Evolutionary conservation across 164 flowering plant species (phyloP).

Genomic region (Vitis labrusca): DNA sequence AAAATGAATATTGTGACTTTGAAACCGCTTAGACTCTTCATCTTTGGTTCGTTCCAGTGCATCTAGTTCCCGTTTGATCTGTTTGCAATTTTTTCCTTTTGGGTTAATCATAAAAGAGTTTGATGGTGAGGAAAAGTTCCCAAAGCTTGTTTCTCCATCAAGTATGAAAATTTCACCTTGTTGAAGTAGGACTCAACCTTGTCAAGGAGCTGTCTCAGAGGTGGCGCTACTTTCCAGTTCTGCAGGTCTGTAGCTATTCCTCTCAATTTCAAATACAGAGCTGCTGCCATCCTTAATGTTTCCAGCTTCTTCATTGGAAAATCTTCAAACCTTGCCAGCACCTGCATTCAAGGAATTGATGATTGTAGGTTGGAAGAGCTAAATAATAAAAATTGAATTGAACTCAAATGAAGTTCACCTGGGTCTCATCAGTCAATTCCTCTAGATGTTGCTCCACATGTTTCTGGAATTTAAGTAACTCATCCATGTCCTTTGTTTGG

Average conservation of each 20-base stretch:
- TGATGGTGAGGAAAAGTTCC: too few relatives aligned
- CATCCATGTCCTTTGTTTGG: slow-evolving; percentile 65
- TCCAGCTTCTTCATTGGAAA: slow-evolving; percentile 79
- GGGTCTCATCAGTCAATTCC: slow-evolving; percentile 70
- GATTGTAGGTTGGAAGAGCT: not conserved
- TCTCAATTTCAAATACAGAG: slow-evolving; percentile 50
- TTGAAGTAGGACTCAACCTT: slow-evolving; percentile 61
- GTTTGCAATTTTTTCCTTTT: slow-evolving; percentile 1
- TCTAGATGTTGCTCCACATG: slow-evolving; percentile 66
- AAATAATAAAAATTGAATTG: not conserved
- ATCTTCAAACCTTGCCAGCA: slow-evolving; percentile 68
- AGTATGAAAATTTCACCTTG: slow-evolving; percentile 43
- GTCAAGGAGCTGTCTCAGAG: slow-evolving; percentile 50
- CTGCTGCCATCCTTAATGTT: slow-evolving; percentile 64
- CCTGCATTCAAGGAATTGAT: slow-evolving; percentile 31
- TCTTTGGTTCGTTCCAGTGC: slow-evolving; percentile 67
- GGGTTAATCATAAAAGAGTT: too few relatives aligned
- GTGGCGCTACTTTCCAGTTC: slow-evolving; percentile 60
- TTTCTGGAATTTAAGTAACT: slow-evolving; percentile 61
- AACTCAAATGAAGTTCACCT: slow-evolving; percentile 32
- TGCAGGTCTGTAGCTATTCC: slow-evolving; percentile 38
- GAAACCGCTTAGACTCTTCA: slow-evolving; percentile 62
- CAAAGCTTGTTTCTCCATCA: too few relatives aligned
- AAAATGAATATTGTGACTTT: slow-evolving; percentile 55
- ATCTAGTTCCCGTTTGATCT: slow-evolving; percentile 74